Conservation (phyloP, 192 early-diverging fungal genomes). For the Backusella westeae region DNA sequence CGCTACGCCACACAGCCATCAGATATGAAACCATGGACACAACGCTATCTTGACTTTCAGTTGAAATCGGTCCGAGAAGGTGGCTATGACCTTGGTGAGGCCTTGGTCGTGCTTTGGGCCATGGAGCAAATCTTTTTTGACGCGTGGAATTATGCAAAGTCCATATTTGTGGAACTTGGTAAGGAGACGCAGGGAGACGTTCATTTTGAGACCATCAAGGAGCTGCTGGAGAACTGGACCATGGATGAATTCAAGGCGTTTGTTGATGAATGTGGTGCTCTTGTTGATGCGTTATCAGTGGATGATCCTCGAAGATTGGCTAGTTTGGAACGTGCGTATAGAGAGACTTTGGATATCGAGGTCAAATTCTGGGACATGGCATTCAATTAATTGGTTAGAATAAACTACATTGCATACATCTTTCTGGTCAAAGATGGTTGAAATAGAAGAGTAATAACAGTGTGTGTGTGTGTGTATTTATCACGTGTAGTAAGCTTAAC, state of each 20-base stretch:
- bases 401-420: too few relatives aligned
- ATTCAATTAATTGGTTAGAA: neutral
- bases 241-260: constrained; percentile 19
- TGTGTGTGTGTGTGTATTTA: too few relatives aligned
- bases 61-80: constrained; percentile 12
- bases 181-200: neutral
- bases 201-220: constrained; percentile 17
- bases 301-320: neutral
- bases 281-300: neutral
- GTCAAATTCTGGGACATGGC: constrained; percentile 27
- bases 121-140: constrained; percentile 28
- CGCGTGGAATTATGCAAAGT: constrained; percentile 25
- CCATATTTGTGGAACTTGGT: neutral
- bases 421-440: too few relatives aligned
- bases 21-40: constrained; percentile 8
- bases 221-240: constrained; percentile 24
- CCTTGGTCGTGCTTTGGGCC: constrained; percentile 21
- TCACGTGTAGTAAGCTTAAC: too few relatives aligned
- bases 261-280: constrained; percentile 18
- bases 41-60: constrained; percentile 21
- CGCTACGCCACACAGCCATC: neutral
- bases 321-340: constrained; percentile 12
- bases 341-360: constrained; percentile 20
- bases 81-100: constrained; percentile 17
- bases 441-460: too few relatives aligned